These are phyloP conservation scores for Neofusicoccum laricinum DNA, from an alignment of 2,329 filamentous ascomycete species.

Conservation along the genomic window DNA sequence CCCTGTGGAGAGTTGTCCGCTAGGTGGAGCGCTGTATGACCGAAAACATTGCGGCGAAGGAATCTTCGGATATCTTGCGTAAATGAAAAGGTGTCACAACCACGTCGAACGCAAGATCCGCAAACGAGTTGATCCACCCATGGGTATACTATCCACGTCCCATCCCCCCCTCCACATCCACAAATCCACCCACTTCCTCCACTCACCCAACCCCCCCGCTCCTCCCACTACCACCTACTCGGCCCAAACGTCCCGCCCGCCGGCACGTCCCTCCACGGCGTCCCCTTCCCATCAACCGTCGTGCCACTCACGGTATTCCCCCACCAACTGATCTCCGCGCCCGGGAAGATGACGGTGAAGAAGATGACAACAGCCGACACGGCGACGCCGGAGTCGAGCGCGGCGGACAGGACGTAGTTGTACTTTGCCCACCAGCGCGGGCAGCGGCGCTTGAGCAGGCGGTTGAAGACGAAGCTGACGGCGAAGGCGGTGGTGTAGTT, in stretches of 20 bases:
- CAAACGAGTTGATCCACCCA: too few species aligned
- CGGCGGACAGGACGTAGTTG: conserved; percentile 25
- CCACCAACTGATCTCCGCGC: conserved; percentile 33
- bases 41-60: too few species aligned
- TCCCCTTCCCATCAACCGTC: conserved; percentile 34
- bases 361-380: conserved; percentile 33
- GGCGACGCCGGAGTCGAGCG: conserved; percentile 34
- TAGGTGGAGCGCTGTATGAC: too few species aligned
- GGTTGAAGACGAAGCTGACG: neutral
- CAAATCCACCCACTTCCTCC: too few species aligned
- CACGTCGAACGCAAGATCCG: too few species aligned
- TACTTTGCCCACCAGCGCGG: conserved; percentile 10
- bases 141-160: too few species aligned
- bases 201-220: neutral
- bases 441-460: neutral
- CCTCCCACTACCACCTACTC: neutral
- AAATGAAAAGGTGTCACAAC: too few species aligned
- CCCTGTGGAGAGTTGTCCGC: too few species aligned
- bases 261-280: conserved; percentile 32
- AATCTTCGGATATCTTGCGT: too few species aligned
- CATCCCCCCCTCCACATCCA: too few species aligned
- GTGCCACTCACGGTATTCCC: conserved; percentile 35
- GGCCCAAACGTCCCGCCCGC: conserved; percentile 29
- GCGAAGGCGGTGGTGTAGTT: conserved; percentile 12
- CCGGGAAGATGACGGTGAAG: conserved; percentile 32